Conservation (phyloP, 768 basidiomycete genomes). For the Mycena olivaceomarginata region DNA sequence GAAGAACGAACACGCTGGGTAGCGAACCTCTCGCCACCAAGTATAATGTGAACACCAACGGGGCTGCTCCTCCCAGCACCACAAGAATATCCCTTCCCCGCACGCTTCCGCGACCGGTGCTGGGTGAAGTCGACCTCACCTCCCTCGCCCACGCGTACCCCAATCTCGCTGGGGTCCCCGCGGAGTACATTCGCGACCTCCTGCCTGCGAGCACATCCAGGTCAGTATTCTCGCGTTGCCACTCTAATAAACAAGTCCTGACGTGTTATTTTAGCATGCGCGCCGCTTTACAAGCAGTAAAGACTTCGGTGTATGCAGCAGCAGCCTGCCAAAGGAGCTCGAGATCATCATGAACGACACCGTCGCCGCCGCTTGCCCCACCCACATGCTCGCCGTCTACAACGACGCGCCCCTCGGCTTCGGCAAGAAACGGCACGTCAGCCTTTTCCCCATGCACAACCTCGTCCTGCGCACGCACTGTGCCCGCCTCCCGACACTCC, state of each 20-base stretch:
- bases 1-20: no score
- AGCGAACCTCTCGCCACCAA: constrained; percentile 40
- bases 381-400: constrained; percentile 60
- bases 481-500: constrained; percentile 58
- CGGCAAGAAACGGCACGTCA: constrained; percentile 50
- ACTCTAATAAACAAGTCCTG: constrained; percentile 10
- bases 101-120: constrained; percentile 45
- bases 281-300: constrained; percentile 33
- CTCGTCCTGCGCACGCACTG: constrained; percentile 64
- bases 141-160: constrained; percentile 39
- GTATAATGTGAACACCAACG: constrained; percentile 24
- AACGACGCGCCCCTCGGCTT: constrained; percentile 48
- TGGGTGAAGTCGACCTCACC: constrained; percentile 40
- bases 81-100: constrained; percentile 40
- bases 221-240: constrained; percentile 34
- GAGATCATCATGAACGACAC: constrained; percentile 50
- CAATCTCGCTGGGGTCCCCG: constrained; percentile 40
- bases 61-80: constrained; percentile 14
- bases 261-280: constrained; percentile 41
- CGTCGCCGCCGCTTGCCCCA: constrained; percentile 49
- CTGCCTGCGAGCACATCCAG: constrained; percentile 34
- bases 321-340: constrained; percentile 47
- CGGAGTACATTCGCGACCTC: constrained; percentile 46
- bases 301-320: not conserved
- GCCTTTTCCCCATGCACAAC: constrained; percentile 65